Evolutionary conservation across 805 yeast genomes (phyloP), one percentile per base, ranked within the genome.

Genomic region (Schwanniomyces polymorphus): DNA sequence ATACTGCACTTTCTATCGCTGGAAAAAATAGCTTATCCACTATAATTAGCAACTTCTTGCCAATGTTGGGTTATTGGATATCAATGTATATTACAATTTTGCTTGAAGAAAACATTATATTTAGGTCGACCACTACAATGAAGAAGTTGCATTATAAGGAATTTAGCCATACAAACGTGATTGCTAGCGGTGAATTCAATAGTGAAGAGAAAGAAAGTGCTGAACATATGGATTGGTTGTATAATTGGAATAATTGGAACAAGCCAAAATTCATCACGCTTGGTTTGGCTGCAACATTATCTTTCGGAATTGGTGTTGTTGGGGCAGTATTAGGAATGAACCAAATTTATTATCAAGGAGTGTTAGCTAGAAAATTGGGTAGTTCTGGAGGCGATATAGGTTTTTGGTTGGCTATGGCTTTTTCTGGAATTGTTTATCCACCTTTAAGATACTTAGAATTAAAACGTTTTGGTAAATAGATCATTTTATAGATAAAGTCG

Each of bases 321-420:
- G 75, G 74, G 16, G 74, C 74, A 1, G 69, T 66, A 2, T 58
- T 70, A n/a, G 74, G 75, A 2, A 70, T 70, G 75, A 61, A 69
- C 12, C 75, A 70, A 46, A 62, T 65, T 1, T 70, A 70, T 51
- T 70, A 66, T 63, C 55, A 55, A 6, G 75, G 75, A 1, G 72
- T 72, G 1, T 47, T 69, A n/a, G 75, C 74, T 14, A 47, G 46
- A 26, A 49, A 47, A n/a, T 59, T 65, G 5, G 68, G 69, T 1
- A 65, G 49, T 5, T 50, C 48, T 27, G 72, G 72, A 10, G 74
- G 72, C 14, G 75, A 70, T 47, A 57, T 70, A 25, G 74, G 69
- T 49, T 65, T 61, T 62, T 70, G 73, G 69, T 55, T 70, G 8
- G 60, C 70, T 34, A 60, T 66, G 59, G 71, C 59, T 1, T 64